Conservation (phyloP, 805 yeast genomes). For the Cephaloascus albidus region DNA sequence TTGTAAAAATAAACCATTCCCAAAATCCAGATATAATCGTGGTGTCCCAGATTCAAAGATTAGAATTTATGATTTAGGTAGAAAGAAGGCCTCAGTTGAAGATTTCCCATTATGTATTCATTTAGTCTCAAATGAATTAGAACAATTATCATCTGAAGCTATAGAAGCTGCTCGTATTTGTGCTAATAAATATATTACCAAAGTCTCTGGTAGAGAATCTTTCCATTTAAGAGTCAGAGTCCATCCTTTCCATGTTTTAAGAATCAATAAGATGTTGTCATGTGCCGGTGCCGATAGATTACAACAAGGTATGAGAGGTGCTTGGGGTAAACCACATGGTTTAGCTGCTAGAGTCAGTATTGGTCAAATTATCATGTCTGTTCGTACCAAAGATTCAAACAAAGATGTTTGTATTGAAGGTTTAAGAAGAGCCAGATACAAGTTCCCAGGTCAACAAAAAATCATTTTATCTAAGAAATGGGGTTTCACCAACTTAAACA, state of each 20-base stretch:
- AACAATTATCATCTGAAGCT: conserved; percentile 99
- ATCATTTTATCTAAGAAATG: conserved; percentile 99
- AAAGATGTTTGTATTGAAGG: conserved; percentile 97
- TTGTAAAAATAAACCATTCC: conserved; percentile 99
- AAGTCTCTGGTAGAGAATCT: conserved; percentile 95
- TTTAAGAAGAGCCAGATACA: conserved; percentile 99
- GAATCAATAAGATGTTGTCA: conserved; percentile 99
- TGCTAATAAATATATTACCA: conserved; percentile 99
- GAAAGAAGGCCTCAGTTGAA: conserved; percentile 99
- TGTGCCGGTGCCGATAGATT: conserved; percentile 99
- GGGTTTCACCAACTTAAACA: conserved; percentile 99
- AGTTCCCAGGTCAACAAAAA: conserved; percentile 99
- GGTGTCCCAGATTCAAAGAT: conserved; percentile 99
- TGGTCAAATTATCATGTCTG: conserved; percentile 97
- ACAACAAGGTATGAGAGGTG: conserved; percentile 99
- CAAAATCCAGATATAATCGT: conserved; percentile 99
- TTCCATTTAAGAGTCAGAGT: conserved; percentile 99
- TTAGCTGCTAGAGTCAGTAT: conserved; percentile 98
- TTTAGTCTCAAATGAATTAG: conserved; percentile 98
- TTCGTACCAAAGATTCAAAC: conserved; percentile 97
- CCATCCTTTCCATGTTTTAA: conserved; percentile 99
- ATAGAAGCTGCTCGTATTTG: conserved; percentile 99
- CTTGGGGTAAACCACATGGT: conserved; percentile 99
- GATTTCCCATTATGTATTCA: conserved; percentile 99
- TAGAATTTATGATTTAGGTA: conserved; percentile 98